phyloP scores from a whole-genome alignment of 2,329 filamentous ascomycete species.

The Macrophomina pseudophaseolina region DNA sequence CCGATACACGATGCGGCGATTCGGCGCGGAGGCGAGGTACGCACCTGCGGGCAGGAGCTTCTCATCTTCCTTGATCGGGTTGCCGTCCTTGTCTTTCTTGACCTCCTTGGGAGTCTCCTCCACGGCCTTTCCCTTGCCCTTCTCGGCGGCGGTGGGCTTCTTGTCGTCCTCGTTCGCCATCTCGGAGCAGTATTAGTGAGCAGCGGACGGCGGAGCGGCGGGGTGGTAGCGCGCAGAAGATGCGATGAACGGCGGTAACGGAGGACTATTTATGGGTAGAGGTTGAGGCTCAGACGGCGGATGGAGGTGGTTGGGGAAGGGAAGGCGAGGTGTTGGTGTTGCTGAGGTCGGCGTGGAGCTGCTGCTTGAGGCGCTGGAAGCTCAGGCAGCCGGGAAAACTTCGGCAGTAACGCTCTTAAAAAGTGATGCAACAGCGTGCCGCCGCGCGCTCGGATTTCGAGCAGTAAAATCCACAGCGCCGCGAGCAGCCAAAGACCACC shows the following conservation, averaged over 20 bases:
- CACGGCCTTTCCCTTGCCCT: conserved; percentile 93
- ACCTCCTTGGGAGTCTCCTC: conserved; percentile 64
- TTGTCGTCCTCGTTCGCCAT: conserved; percentile 94
- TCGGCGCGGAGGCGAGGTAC: conserved; percentile 33
- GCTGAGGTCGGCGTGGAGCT: conserved; percentile 15
- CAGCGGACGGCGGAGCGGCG: conserved; percentile 36
- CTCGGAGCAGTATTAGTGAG: conserved; percentile 29
- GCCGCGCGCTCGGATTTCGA: conserved; percentile 2
- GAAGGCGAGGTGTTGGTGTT: conserved; percentile 21
- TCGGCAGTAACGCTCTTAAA: background rate
- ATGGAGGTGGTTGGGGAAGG: conserved; percentile 25
- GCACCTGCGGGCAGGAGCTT: conserved; percentile 68
- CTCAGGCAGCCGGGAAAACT: background rate
- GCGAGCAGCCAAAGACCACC: conserved; percentile 21
- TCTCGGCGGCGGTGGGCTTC: conserved; percentile 81
- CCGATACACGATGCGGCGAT: conserved; percentile 1
- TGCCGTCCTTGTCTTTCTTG: conserved; percentile 72
- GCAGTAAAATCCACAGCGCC: background rate
- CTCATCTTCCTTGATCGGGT: conserved; percentile 74
- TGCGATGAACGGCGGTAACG: background rate
- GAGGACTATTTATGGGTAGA: conserved; percentile 6
- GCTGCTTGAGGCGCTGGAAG: conserved; percentile 28
- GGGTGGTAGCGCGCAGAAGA: conserved; percentile 26
- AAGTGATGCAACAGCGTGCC: conserved; percentile 23
- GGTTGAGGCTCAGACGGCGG: conserved; percentile 17